Evolutionary conservation across 208 protist species (phyloP), one percentile per base, ranked within the genome.

Genomic region (Leishmania lainsoni): DNA sequence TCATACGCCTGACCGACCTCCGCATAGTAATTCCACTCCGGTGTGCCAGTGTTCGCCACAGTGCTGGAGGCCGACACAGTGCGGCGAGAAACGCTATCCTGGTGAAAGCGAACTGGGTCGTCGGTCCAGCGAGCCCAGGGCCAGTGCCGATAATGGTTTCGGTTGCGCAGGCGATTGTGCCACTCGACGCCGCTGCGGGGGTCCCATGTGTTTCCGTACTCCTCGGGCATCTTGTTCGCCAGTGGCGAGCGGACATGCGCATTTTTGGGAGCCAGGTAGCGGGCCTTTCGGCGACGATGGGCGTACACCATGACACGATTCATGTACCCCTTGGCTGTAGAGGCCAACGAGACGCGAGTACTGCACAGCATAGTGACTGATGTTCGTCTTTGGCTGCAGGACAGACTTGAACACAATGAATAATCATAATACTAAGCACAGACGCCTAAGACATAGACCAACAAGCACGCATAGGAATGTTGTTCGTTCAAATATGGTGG

Each of bases 261-360:
- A 20, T 83, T 79, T 52, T 92, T 90, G 1, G 89, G 91, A 16
- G 88, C 81, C 54, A 91, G 81, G 63, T 95, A 96, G 70, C 87
- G 83, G 0, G 91, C 87, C 66, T 90, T 86, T 58, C 86, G 83
- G 20, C 93, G 89, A 45, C 93, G 91, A 72, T 96, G 91, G 39
- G 93, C 90, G 85, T 94, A 96, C 17, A 93, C 91, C 91, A 94
- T 96, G 51, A 96, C 93, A 16, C 91, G 93, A 80, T 96, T 94
- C 68, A 91, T 80, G 83, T 96, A 96, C 0, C 91, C 91, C 68
- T 85, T 89, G 51, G 87, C 93, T 22, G 77, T 52, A 16, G 84
- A 85, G 26, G 75, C 85, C 48, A 91, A 76, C 48, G 76, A 76
- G 2, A 76, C 48, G 20, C 81, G 51, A 16, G 87, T 91, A 32